phyloP scores from a whole-genome alignment of 106 monocot species.

The Dendrobium officinale region DNA sequence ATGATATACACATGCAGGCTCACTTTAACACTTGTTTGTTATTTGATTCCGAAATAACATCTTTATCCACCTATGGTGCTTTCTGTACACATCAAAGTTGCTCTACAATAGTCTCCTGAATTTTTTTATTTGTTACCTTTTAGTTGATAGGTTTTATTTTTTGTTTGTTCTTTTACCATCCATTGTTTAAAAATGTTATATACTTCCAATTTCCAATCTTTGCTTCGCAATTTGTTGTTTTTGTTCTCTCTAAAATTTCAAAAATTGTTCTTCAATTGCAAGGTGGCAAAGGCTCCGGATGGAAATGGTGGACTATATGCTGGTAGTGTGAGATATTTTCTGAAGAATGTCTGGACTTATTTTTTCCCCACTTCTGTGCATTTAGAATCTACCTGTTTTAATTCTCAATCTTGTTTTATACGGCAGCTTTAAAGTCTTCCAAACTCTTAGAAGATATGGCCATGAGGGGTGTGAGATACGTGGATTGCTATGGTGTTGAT shows the following conservation, averaged over 20 bases:
- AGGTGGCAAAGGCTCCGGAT: slow-evolving; percentile 99
- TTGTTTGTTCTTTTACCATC: background rate
- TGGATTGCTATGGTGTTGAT: slow-evolving; percentile 97
- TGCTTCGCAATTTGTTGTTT: background rate
- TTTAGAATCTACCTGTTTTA: background rate
- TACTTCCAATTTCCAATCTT: background rate
- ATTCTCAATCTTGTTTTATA: background rate
- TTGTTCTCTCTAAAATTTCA: background rate
- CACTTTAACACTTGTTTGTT: background rate
- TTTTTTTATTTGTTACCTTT: background rate
- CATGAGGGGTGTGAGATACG: slow-evolving; percentile 79
- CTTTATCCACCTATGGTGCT: background rate
- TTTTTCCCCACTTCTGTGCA: background rate
- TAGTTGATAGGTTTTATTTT: background rate
- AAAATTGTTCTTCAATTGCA: slow-evolving; percentile 4
- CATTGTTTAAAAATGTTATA: background rate
- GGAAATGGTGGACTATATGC: slow-evolving; percentile 97
- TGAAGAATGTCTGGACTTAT: background rate
- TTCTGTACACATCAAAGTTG: background rate
- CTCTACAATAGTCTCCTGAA: background rate
- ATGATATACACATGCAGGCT: background rate
- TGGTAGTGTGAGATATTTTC: slow-evolving; percentile 39
- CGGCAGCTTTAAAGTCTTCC: slow-evolving; percentile 73
- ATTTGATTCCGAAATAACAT: background rate
- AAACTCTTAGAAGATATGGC: slow-evolving; percentile 97